Evolutionary conservation across 2,329 filamentous ascomycete genomes (phyloP), one percentile per base, ranked within the genome.

Genomic region (Onygenales sp.): DNA sequence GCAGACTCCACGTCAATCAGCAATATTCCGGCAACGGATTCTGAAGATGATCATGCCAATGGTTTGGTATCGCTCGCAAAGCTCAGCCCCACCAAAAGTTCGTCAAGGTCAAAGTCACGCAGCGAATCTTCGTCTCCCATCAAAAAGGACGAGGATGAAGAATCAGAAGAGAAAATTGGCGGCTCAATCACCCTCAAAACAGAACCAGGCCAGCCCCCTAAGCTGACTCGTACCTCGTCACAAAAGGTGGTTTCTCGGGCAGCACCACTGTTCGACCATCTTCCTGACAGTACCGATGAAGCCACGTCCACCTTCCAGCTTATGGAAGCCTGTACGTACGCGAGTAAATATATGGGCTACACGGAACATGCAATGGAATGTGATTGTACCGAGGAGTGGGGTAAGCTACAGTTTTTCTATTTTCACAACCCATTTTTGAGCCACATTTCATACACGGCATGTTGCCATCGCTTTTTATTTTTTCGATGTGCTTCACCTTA

Each of bases 321-420:
- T 50, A 90, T 98, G 58, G 75, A 84, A 51, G 82, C 89, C 61
- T 97, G 92, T 70, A 85, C 87, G 36, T 98, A 98, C 71, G 89
- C 88, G 52, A 89, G 90, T 60, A 96, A 94, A 70, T 83, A 87
- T 60, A 84, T 97, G 73, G 93, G 93, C 51, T 86, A 86, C 59
- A 94, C 93, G 31, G 92, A 96, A 65, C 87, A 91, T 72, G 92
- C 88, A 56, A 78, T 97, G 70, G 93, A 96, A 71, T 98, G 93
- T 72, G 93, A 98, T 69, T 98, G 93, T 72, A 78, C 81, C 61
- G 89, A 95, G 72, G 89, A 96, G 74, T 96, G 88, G 87, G 86
- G 92, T 96, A 85, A 78, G 91, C 67, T 54, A 42, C 56, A 43
- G 52, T 58, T 54, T 50, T 49, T 51, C 44, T 36, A 79, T 54